phyloP scores from a whole-genome alignment of 345 rosid species.

The Bruguiera gymnorhiza region DNA sequence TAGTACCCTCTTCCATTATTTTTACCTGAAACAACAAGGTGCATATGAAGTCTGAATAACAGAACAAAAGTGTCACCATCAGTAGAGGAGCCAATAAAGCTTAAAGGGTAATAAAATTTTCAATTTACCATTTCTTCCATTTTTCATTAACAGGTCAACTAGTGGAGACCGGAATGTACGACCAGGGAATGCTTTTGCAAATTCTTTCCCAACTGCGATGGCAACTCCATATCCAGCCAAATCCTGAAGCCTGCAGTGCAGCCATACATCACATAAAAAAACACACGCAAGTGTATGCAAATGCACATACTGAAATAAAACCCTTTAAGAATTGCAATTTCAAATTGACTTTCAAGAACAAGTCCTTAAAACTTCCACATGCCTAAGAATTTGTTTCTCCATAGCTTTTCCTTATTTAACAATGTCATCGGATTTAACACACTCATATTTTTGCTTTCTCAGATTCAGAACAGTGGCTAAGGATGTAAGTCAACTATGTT shows the following conservation, averaged over 20 bases:
- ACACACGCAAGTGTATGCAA: too few species aligned
- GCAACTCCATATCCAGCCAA: conserved; percentile 87
- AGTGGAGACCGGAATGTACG: conserved; percentile 62
- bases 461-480: too few species aligned
- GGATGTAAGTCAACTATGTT: too few species aligned
- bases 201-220: conserved; percentile 55
- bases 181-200: conserved; percentile 57
- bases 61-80: background rate
- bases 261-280: background rate
- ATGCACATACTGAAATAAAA: too few species aligned
- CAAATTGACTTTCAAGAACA: too few species aligned
- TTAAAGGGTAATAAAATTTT: conserved; percentile 2
- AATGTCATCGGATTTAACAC: too few species aligned
- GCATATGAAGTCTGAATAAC: conserved; percentile 2
- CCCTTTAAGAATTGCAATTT: too few species aligned
- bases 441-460: too few species aligned
- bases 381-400: too few species aligned
- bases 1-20: conserved; percentile 85
- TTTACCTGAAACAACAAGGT: conserved; percentile 55
- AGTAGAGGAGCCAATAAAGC: background rate
- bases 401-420: too few species aligned
- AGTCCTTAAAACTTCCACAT: too few species aligned
- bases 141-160: conserved; percentile 62
- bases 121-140: conserved; percentile 74
- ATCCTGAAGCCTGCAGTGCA: conserved; percentile 71